Conservation (phyloP, 148 eudicot species). For the Chenopodium formosanum region DNA sequence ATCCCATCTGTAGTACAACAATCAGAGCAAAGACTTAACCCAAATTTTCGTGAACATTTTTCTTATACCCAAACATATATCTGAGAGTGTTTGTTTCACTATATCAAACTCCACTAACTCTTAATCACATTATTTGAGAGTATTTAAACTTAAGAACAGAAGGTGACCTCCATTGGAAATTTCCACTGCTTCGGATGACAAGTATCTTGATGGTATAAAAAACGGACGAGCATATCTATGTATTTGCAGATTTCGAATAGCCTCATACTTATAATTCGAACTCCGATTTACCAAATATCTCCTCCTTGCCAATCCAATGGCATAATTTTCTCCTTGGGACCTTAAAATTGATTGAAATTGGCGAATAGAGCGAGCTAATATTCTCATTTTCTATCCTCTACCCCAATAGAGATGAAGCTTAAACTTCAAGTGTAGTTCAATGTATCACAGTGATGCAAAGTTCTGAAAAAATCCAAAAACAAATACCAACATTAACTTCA, state of each 20-base stretch:
- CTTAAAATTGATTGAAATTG: slow-evolving; percentile 39
- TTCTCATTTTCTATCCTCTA: slow-evolving; percentile 49
- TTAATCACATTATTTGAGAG: neutral
- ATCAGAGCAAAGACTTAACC: slow-evolving; percentile 16
- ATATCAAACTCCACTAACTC: too few relatives aligned
- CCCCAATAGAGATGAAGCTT: slow-evolving; percentile 12
- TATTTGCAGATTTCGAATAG: slow-evolving; percentile 25
- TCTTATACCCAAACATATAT: neutral
- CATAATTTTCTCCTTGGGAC: slow-evolving; percentile 29
- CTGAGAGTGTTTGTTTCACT: neutral
- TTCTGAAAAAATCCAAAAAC: slow-evolving; percentile 30
- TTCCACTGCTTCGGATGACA: slow-evolving; percentile 46
- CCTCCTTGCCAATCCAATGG: slow-evolving; percentile 31
- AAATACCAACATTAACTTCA: slow-evolving; percentile 2
- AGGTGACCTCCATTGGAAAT: slow-evolving; percentile 48
- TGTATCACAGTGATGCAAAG: slow-evolving; percentile 13
- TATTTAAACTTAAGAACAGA: neutral
- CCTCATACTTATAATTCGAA: slow-evolving; percentile 25
- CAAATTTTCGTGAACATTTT: neutral
- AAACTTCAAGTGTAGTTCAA: slow-evolving; percentile 29
- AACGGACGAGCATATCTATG: slow-evolving; percentile 34
- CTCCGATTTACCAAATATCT: slow-evolving; percentile 27
- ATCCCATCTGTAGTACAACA: slow-evolving; percentile 33
- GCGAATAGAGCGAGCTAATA: slow-evolving; percentile 38
- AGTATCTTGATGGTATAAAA: slow-evolving; percentile 40